These are phyloP conservation scores for Stagonosporopsis rhizophila DNA, from an alignment of 2,329 filamentous ascomycete genomes.

Conservation along the genomic window DNA sequence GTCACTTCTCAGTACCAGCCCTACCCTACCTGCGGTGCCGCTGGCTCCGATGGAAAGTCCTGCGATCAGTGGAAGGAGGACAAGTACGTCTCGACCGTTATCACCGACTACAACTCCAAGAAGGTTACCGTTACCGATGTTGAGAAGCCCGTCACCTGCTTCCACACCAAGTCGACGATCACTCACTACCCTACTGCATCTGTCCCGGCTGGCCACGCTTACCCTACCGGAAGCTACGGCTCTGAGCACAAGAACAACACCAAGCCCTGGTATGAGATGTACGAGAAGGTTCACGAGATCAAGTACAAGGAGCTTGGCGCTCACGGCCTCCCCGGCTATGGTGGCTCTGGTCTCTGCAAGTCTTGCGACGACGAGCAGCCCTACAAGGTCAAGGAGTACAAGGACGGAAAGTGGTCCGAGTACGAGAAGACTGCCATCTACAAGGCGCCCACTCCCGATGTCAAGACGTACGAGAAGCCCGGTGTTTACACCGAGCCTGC, in stretches of 20 bases:
- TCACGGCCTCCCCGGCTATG: constrained; percentile 36
- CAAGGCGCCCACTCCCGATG: constrained; percentile 35
- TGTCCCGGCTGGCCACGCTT: constrained; percentile 17
- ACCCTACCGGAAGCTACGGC: constrained; percentile 15
- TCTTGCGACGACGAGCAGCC: constrained; percentile 34
- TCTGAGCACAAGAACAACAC: constrained; percentile 24
- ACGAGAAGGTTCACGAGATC: constrained; percentile 39
- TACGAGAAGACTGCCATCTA: constrained; percentile 34
- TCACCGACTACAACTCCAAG: constrained; percentile 38
- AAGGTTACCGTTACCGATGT: constrained; percentile 37
- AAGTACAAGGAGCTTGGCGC: constrained; percentile 41
- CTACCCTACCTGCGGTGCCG: constrained; percentile 36
- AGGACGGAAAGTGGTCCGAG: constrained; percentile 38
- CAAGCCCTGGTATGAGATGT: constrained; percentile 38
- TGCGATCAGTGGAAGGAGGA: constrained; percentile 34
- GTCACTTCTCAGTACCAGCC: constrained; percentile 44
- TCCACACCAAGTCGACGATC: constrained; percentile 39
- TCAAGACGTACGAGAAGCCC: constrained; percentile 38
- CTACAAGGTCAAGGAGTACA: constrained; percentile 40
- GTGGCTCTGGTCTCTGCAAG: constrained; percentile 38
- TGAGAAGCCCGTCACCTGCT: constrained; percentile 36
- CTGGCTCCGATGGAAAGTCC: constrained; percentile 16
- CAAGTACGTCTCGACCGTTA: constrained; percentile 36
- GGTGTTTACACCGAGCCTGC: constrained; percentile 41
- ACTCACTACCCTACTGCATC: constrained; percentile 27